These are phyloP conservation scores for Leucocoprinus sp. DNA, from an alignment of 768 basidiomycete species.

Conservation along the genomic window DNA sequence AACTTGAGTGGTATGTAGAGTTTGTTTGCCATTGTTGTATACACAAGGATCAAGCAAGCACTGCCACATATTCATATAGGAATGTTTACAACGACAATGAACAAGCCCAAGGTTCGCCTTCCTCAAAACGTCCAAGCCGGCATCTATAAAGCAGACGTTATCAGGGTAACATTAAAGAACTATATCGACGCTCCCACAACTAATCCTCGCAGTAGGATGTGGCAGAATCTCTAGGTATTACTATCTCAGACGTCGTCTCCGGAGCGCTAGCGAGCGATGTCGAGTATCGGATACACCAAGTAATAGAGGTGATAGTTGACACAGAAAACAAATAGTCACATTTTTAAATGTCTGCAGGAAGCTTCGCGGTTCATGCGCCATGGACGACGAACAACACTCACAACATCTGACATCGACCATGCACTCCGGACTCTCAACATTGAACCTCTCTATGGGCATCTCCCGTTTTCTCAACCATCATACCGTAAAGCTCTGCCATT, in stretches of 20 bases:
- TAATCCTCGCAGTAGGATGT: slow-evolving; percentile 53
- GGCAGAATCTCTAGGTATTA: slow-evolving; percentile 79
- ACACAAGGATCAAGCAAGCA: slow-evolving; percentile 4
- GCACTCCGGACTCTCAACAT: slow-evolving; percentile 93
- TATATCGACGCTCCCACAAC: background rate
- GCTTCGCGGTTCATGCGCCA: slow-evolving; percentile 96
- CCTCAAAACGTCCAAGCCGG: slow-evolving; percentile 45
- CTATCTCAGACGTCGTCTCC: slow-evolving; percentile 74
- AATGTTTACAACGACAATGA: slow-evolving; percentile 22
- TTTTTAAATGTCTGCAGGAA: slow-evolving; percentile 46
- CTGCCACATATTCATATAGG: background rate
- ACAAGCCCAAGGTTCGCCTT: slow-evolving; percentile 42
- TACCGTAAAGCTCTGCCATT: slow-evolving; percentile 56
- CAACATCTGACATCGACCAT: slow-evolving; percentile 85
- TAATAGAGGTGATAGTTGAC: slow-evolving; percentile 65
- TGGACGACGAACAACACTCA: slow-evolving; percentile 82
- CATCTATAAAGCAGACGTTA: slow-evolving; percentile 53
- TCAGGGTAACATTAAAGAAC: slow-evolving; percentile 36
- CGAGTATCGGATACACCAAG: slow-evolving; percentile 92
- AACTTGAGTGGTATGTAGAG: no score
- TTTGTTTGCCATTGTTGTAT: no score
- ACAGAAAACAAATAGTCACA: background rate
- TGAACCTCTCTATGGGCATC: slow-evolving; percentile 89
- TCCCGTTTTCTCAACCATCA: slow-evolving; percentile 50
- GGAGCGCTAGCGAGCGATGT: slow-evolving; percentile 89